Percentiles rank a stretch among this genome's conserved stretches.
phyloP scores from a whole-genome alignment of 2,329 filamentous ascomycete species.

The Aspergillus costaricaensis region DNA sequence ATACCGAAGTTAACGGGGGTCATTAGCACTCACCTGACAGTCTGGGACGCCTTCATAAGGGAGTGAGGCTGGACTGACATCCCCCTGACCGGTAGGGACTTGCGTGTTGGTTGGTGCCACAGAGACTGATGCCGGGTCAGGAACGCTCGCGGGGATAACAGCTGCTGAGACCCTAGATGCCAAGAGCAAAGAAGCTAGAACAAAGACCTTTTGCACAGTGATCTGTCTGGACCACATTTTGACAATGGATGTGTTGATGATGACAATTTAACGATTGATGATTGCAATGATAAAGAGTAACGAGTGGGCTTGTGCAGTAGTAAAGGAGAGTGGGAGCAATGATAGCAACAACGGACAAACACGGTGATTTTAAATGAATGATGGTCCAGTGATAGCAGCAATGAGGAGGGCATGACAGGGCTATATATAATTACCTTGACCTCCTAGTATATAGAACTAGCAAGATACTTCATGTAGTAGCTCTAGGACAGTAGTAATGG shows the following conservation, averaged over 20 bases:
- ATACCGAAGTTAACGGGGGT: background rate
- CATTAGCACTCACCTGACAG: background rate
- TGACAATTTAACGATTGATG: background rate
- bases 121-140: background rate
- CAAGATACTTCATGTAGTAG: too few species aligned
- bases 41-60: background rate
- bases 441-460: too few species aligned
- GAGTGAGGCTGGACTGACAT: background rate
- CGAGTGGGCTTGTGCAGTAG: background rate
- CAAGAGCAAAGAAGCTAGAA: background rate
- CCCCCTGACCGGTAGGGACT: background rate
- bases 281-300: background rate
- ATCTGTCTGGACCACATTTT: background rate
- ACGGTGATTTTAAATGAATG: background rate
- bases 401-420: background rate
- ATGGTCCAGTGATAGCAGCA: background rate
- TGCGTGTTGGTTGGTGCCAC: background rate
- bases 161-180: background rate
- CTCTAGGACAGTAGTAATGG: too few species aligned
- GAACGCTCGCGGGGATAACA: background rate
- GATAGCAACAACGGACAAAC: background rate
- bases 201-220: background rate
- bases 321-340: background rate
- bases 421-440: too few species aligned
- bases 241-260: background rate